Evolutionary conservation across 805 yeast genomes (phyloP), one percentile per base, ranked within the genome.

Genomic region (Kazachstania martiniae): DNA sequence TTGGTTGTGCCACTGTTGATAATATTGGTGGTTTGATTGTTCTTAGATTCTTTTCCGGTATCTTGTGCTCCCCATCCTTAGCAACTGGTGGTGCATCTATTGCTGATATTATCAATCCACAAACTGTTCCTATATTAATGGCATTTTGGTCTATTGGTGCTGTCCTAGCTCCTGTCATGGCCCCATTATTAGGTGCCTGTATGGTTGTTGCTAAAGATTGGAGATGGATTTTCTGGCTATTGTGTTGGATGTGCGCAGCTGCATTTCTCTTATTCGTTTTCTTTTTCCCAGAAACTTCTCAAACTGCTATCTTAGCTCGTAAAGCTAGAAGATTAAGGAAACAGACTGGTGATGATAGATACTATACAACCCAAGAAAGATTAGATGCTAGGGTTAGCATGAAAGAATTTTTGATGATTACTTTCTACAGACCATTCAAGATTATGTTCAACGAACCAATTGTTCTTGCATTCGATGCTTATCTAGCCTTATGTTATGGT

Each of bases 1-100:
- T 74, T 19, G 77, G 77, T 17, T 60, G 68, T 24, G 79, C 77
- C 1, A 56, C 70, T 21, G 61, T 62, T 1, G 43, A 60, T 12
- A 70, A 68, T 42, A 62, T 74, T 30, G 73, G 68, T 4, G 69
- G 70, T 0, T 51, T 73, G 36, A 56, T 65, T 23, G 61, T 71
- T 0, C 51, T 71, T 26, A 60, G 81, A 31, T 66, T 74, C 37
- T 41, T 74, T 15, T 59, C 66, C 13, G 81, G 82, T 4, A 38
- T 74, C 13, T 63, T 70, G 37, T 68, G 75, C 7, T 62, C 74
- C 3, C 77, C 80, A 3, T 62, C 71, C n/a, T 43, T 73, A 31
- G 65, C 74, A 1, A 70, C 73, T 16, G 78, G 76, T 23, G 77
- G 72, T 37, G 80, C 76, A 5, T 59, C 70, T 5, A 49, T 73